These are phyloP conservation scores for Coniosporium tulheliwenetii DNA, from an alignment of 2,329 filamentous ascomycete species.

Conservation along the genomic window DNA sequence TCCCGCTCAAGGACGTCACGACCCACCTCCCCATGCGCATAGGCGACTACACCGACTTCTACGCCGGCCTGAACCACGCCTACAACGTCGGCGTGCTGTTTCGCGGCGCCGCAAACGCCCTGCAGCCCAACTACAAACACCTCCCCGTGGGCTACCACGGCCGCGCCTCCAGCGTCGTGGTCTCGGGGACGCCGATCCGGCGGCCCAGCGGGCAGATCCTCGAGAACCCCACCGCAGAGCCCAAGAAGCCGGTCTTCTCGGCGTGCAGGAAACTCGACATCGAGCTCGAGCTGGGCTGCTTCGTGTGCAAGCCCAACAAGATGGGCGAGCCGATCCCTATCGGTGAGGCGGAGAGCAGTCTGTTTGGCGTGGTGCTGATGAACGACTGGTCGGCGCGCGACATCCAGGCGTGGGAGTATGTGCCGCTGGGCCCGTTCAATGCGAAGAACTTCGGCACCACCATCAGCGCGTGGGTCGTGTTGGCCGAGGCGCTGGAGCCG, in stretches of 20 bases:
- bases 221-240: conserved; percentile 42
- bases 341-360: conserved; percentile 47
- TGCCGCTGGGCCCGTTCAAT: conserved; percentile 70
- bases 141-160: conserved; percentile 74
- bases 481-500: conserved; percentile 59
- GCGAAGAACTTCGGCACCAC: conserved; percentile 71
- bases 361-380: conserved; percentile 70
- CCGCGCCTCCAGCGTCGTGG: conserved; percentile 57
- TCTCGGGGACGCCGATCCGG: conserved; percentile 58
- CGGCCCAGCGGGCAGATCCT: conserved; percentile 64
- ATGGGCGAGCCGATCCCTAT: conserved; percentile 51
- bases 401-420: conserved; percentile 72
- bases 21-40: conserved; percentile 63
- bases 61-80: conserved; percentile 65
- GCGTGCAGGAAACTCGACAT: conserved; percentile 57
- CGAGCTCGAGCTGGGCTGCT: conserved; percentile 66
- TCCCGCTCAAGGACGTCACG: conserved; percentile 42
- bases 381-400: conserved; percentile 82
- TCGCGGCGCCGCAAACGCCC: conserved; percentile 53
- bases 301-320: conserved; percentile 49
- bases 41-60: conserved; percentile 78
- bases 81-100: conserved; percentile 59
- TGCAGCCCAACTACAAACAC: conserved; percentile 70
- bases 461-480: conserved; percentile 65
- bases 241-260: conserved; percentile 47